These are phyloP conservation scores for Colletotrichum costaricense DNA, from an alignment of 2,329 filamentous ascomycete species.

Conservation along the genomic window DNA sequence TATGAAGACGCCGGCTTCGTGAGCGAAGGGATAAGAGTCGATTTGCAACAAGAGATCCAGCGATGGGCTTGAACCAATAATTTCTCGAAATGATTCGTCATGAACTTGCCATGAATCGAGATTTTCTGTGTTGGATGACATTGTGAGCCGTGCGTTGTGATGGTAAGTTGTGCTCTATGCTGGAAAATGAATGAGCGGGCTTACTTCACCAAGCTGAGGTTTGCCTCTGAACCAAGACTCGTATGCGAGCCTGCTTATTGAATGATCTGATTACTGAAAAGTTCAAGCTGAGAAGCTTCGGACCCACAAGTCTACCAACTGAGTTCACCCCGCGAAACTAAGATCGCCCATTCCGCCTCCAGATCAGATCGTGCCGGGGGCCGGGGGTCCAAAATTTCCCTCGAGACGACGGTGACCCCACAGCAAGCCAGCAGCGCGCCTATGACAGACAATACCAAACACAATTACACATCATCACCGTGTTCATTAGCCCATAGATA, in stretches of 20 bases:
- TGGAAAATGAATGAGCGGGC: too few relatives aligned
- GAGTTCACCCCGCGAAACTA: background rate
- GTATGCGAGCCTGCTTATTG: background rate
- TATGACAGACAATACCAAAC: background rate
- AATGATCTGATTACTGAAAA: background rate
- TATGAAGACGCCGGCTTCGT: background rate
- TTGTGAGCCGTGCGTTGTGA: background rate
- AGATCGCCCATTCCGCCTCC: background rate
- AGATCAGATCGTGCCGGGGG: slow-evolving; percentile 9
- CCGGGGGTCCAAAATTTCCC: background rate
- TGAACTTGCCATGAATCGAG: background rate
- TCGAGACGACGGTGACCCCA: slow-evolving; percentile 19
- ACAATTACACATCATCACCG: background rate
- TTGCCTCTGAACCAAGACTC: background rate
- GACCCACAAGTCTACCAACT: background rate
- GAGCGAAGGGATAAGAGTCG: background rate
- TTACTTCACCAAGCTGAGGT: too few relatives aligned
- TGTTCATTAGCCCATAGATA: background rate
- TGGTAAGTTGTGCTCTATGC: background rate
- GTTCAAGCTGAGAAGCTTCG: background rate
- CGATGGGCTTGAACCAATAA: background rate
- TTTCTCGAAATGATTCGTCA: background rate
- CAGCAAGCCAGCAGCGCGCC: background rate
- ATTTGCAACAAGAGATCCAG: background rate
- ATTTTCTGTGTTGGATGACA: background rate